Percentiles rank a stretch among this genome's conserved stretches.
Evolutionary conservation across 345 rosid species (phyloP).

Genomic region (Theobroma cacao): DNA sequence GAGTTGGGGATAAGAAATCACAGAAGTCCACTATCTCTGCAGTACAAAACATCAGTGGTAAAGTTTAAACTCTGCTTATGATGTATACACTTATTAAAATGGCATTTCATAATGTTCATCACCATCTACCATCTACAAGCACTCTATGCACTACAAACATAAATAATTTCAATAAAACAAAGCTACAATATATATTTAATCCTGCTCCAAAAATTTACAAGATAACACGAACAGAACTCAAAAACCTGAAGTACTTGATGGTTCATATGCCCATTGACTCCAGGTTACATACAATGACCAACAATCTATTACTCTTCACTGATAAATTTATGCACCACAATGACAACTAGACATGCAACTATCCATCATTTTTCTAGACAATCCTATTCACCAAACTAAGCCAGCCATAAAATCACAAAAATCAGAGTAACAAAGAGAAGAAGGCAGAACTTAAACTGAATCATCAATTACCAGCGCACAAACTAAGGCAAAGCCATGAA

Average conservation of each 20-base stretch:
- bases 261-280: neutral
- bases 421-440: neutral
- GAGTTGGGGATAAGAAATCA: conserved; percentile 80
- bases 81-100: neutral
- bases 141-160: neutral
- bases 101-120: neutral
- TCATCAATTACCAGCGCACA: neutral
- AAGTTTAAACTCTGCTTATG: neutral
- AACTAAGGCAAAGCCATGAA: neutral
- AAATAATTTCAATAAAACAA: neutral
- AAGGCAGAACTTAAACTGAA: neutral
- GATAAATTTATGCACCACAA: neutral
- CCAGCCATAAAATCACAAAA: neutral
- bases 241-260: neutral
- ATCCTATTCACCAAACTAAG: neutral
- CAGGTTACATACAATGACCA: neutral
- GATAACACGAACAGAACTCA: neutral
- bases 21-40: conserved; percentile 88
- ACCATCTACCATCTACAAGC: neutral
- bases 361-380: neutral
- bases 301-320: neutral
- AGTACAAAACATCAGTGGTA: conserved; percentile 10
- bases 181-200: neutral
- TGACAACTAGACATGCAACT: neutral
- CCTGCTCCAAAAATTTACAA: neutral